Conservation (phyloP, 2,329 filamentous ascomycete species). For the Aureobasidium leucospermi region DNA sequence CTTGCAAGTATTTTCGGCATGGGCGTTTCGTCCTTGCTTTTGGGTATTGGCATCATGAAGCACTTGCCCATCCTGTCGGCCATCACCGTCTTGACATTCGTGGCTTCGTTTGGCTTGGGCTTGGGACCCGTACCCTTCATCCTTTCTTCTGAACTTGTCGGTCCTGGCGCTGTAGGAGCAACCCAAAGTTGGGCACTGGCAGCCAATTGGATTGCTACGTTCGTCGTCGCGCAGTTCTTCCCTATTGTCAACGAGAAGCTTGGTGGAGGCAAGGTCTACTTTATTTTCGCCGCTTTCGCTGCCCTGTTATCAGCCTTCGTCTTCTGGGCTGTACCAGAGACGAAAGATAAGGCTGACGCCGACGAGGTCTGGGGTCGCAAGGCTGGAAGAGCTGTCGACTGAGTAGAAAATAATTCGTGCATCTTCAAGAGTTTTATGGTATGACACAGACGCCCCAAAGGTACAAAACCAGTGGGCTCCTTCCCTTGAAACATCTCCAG, state of each 20-base stretch:
- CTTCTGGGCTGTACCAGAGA: constrained; percentile 68
- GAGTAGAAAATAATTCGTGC: neutral
- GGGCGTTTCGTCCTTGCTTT: constrained; percentile 65
- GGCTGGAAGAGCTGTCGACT: constrained; percentile 18
- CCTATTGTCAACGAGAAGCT: constrained; percentile 73
- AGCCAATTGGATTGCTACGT: constrained; percentile 85
- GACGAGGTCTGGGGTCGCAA: constrained; percentile 87
- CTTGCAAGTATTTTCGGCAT: constrained; percentile 78
- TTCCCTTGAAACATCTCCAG: too few species aligned
- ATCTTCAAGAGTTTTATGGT: neutral
- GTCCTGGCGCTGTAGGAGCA: constrained; percentile 81
- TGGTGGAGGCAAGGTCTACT: constrained; percentile 81
- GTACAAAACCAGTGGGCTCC: too few species aligned
- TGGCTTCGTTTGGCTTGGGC: constrained; percentile 82
- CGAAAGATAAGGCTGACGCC: constrained; percentile 71
- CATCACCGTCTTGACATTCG: constrained; percentile 74
- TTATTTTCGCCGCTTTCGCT: constrained; percentile 77
- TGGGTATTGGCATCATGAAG: constrained; percentile 74
- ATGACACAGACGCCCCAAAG: too few species aligned
- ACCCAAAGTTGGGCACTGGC: constrained; percentile 83
- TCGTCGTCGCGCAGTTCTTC: constrained; percentile 91
- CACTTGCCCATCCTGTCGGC: constrained; percentile 69
- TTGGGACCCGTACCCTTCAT: constrained; percentile 94
- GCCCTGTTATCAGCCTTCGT: constrained; percentile 65
- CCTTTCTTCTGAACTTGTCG: constrained; percentile 82